Evolutionary conservation across 192 early-diverging fungal genomes (phyloP).

Genomic region (Phycomyces nitens): DNA sequence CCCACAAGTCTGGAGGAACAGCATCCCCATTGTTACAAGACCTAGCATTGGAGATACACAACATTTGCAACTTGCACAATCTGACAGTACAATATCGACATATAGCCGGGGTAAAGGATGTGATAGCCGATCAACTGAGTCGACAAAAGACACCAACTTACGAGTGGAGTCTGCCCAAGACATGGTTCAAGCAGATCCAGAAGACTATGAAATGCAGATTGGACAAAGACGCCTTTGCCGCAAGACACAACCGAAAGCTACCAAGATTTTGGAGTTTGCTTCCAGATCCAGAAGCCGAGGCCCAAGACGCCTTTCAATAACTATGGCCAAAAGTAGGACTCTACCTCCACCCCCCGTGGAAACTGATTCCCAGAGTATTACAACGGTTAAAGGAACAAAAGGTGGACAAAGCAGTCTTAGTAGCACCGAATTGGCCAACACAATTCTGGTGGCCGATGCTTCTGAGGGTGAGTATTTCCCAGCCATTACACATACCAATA

Average conservation of each 20-base stretch:
- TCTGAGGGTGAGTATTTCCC: too few relatives aligned
- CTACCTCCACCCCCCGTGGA: too few relatives aligned
- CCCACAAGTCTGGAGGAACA: conserved; percentile 9
- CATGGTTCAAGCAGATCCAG: conserved; percentile 2
- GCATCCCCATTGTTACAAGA: conserved; percentile 2
- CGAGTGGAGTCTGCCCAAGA: conserved; percentile 2
- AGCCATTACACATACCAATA: too few relatives aligned
- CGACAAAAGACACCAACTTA: background rate
- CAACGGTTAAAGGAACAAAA: too few relatives aligned
- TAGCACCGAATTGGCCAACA: too few relatives aligned
- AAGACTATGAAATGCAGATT: background rate
- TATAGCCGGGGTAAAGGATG: conserved; percentile 9
- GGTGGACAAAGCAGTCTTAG: too few relatives aligned
- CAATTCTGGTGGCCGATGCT: too few relatives aligned
- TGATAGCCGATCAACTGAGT: conserved; percentile 6
- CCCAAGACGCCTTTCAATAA: background rate
- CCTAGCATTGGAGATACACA: conserved; percentile 12
- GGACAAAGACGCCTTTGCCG: conserved; percentile 11
- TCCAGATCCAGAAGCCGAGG: conserved; percentile 6
- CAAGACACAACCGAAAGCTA: conserved; percentile 4
- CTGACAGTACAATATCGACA: background rate
- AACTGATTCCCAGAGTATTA: too few relatives aligned
- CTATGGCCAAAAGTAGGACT: too few relatives aligned
- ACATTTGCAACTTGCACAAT: background rate
- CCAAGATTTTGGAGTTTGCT: conserved; percentile 6